phyloP scores from a whole-genome alignment of 2,329 filamentous ascomycete genomes.

The Ophiosphaerella narmari region DNA sequence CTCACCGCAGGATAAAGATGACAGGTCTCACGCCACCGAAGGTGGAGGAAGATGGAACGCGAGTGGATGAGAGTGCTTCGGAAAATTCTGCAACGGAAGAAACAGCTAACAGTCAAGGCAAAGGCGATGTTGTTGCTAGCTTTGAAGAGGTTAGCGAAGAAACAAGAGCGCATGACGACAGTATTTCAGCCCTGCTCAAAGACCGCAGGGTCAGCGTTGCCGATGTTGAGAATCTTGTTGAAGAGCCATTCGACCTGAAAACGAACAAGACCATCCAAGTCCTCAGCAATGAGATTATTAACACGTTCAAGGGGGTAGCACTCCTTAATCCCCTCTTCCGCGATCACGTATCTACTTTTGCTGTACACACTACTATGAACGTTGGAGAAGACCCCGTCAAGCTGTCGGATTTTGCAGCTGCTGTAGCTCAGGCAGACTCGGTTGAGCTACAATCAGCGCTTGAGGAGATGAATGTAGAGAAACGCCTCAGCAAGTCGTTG shows the following conservation, averaged over 20 bases:
- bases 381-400: slow-evolving; percentile 94
- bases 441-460: slow-evolving; percentile 91
- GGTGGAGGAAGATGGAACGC: slow-evolving; percentile 37
- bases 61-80: slow-evolving; percentile 47
- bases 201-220: slow-evolving; percentile 93
- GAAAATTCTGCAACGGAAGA: slow-evolving; percentile 55
- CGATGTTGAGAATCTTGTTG: slow-evolving; percentile 89
- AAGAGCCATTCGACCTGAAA: slow-evolving; percentile 87
- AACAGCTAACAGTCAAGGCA: slow-evolving; percentile 53
- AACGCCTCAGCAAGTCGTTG: slow-evolving; percentile 87
- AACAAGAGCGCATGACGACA: slow-evolving; percentile 61
- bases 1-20: slow-evolving; percentile 90
- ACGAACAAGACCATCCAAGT: slow-evolving; percentile 88
- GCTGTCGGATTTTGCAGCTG: slow-evolving; percentile 94
- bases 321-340: slow-evolving; percentile 92
- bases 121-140: slow-evolving; percentile 90
- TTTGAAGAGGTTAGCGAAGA: slow-evolving; percentile 84
- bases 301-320: slow-evolving; percentile 97
- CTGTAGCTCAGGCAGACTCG: slow-evolving; percentile 84
- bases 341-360: slow-evolving; percentile 94
- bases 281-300: slow-evolving; percentile 96
- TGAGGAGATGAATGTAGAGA: slow-evolving; percentile 85
- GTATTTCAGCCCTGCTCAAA: slow-evolving; percentile 87
- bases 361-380: slow-evolving; percentile 81
- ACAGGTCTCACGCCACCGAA: slow-evolving; percentile 77